A percentile compares a stretch with the other conserved stretches of the same genome.
Evolutionary conservation across 2,329 filamentous ascomycete genomes (phyloP).

Genomic region (Bipolaris sorokiniana): DNA sequence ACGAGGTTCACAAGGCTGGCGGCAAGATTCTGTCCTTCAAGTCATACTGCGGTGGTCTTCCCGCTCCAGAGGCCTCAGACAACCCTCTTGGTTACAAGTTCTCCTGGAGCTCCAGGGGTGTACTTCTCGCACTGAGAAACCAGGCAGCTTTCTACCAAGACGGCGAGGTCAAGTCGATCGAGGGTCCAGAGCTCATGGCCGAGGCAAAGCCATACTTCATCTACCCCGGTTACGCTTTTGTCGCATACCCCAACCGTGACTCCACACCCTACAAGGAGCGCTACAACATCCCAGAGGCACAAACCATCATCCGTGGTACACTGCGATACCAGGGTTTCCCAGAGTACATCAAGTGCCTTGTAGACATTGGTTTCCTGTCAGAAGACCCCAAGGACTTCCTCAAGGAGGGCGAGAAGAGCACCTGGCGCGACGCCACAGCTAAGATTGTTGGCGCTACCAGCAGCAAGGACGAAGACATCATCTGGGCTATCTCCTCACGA

Average conservation of each 20-base stretch:
- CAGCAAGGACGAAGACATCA: slow-evolving; percentile 70
- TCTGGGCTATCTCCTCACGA: slow-evolving; percentile 76
- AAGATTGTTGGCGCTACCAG: slow-evolving; percentile 75
- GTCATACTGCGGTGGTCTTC: slow-evolving; percentile 69
- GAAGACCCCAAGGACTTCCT: slow-evolving; percentile 71
- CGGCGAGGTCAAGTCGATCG: slow-evolving; percentile 68
- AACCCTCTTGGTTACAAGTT: slow-evolving; percentile 96
- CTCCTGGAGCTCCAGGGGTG: slow-evolving; percentile 76
- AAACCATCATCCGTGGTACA: slow-evolving; percentile 85
- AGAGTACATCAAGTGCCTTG: slow-evolving; percentile 83
- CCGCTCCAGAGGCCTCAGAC: slow-evolving; percentile 72
- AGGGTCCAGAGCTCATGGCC: slow-evolving; percentile 76
- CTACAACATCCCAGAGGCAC: slow-evolving; percentile 88
- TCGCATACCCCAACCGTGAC: slow-evolving; percentile 93
- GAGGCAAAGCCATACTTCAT: slow-evolving; percentile 88
- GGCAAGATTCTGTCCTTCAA: slow-evolving; percentile 85
- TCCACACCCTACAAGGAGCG: slow-evolving; percentile 85
- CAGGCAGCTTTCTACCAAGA: slow-evolving; percentile 82
- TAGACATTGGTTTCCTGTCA: slow-evolving; percentile 86
- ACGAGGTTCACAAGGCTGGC: slow-evolving; percentile 82
- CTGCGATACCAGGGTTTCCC: slow-evolving; percentile 90
- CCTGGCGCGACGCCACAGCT: slow-evolving; percentile 86
- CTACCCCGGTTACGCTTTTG: slow-evolving; percentile 86
- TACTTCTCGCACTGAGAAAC: slow-evolving; percentile 86
- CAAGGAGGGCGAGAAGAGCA: slow-evolving; percentile 62